Percentiles rank a stretch among this genome's conserved stretches.
Conservation (phyloP, 495 filamentous ascomycete species). For the Rostrohypoxylon terebratum region DNA sequence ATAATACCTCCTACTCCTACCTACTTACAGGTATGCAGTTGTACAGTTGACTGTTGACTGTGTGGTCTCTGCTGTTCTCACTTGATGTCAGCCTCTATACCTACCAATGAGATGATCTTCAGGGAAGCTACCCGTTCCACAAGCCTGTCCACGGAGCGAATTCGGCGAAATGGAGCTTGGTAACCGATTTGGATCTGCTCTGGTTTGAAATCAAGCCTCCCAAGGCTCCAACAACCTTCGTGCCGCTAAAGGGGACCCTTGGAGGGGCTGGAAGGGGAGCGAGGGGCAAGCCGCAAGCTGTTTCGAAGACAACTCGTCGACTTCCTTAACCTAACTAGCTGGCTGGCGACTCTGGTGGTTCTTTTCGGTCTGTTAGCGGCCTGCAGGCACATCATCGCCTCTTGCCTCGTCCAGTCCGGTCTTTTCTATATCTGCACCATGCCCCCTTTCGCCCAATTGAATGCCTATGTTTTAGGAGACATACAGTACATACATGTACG, state of each 20-base stretch:
- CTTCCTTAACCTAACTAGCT: constrained; percentile 8
- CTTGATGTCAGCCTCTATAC: constrained; percentile 19
- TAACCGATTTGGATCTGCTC: constrained; percentile 39
- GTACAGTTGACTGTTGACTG: no score
- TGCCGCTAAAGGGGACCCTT: constrained; percentile 22
- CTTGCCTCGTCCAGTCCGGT: constrained; percentile 33
- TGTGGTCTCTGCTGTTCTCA: background rate
- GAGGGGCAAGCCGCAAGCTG: constrained; percentile 36
- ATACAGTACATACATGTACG: constrained; percentile 40
- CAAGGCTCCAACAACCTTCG: constrained; percentile 35
- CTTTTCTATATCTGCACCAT: constrained; percentile 36
- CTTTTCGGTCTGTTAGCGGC: constrained; percentile 43
- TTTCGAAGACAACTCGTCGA: background rate
- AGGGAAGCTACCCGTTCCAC: constrained; percentile 29
- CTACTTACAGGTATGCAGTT: no score
- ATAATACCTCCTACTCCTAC: no score
- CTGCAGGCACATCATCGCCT: constrained; percentile 45
- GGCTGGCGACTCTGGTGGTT: constrained; percentile 32
- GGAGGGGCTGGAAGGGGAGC: constrained; percentile 34
- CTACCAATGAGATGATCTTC: constrained; percentile 33
- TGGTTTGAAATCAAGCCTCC: constrained; percentile 45
- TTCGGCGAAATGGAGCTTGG: constrained; percentile 47
- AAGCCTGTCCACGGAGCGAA: constrained; percentile 37
- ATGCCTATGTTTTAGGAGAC: constrained; percentile 36
- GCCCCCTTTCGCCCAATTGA: constrained; percentile 32